These are phyloP conservation scores for Teratosphaeria zuluensis DNA, from an alignment of 2,329 filamentous ascomycete genomes.

Conservation along the genomic window DNA sequence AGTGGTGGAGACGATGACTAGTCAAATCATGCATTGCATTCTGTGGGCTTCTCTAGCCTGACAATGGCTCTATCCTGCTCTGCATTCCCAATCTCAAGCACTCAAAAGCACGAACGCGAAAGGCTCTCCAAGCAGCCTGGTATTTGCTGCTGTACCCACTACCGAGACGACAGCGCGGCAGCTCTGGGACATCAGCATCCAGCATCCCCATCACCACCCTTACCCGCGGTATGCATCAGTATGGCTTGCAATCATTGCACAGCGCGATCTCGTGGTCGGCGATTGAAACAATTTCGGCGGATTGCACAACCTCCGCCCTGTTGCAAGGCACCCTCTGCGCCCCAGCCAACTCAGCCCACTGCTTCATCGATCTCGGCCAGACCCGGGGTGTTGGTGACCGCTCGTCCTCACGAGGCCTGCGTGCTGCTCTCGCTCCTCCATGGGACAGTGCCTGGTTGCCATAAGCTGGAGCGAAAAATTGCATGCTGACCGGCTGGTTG, in stretches of 20 bases:
- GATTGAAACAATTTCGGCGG: conserved; percentile 12
- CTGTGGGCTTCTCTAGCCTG: neutral
- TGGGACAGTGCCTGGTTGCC: neutral
- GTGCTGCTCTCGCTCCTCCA: conserved; percentile 1
- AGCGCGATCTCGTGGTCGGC: neutral
- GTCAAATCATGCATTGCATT: neutral
- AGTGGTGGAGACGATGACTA: neutral
- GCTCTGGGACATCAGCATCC: neutral
- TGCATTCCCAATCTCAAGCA: neutral
- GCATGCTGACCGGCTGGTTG: conserved; percentile 15
- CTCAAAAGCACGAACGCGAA: neutral
- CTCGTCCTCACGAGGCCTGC: neutral
- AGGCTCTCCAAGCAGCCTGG: neutral
- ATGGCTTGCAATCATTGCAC: conserved; percentile 3
- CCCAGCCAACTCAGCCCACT: conserved; percentile 17
- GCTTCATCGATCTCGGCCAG: conserved; percentile 15
- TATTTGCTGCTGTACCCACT: neutral
- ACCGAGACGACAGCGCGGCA: neutral
- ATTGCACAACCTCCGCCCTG: conserved; percentile 12
- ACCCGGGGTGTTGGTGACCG: conserved; percentile 10
- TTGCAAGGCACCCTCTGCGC: conserved; percentile 11
- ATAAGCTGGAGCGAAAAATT: conserved; percentile 3
- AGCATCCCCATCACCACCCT: neutral
- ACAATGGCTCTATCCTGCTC: neutral
- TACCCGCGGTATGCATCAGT: neutral